Percentiles rank a stretch among this genome's conserved stretches.
Conservation (phyloP, 306 rosid species). For the Psophocarpus tetragonolobus region DNA sequence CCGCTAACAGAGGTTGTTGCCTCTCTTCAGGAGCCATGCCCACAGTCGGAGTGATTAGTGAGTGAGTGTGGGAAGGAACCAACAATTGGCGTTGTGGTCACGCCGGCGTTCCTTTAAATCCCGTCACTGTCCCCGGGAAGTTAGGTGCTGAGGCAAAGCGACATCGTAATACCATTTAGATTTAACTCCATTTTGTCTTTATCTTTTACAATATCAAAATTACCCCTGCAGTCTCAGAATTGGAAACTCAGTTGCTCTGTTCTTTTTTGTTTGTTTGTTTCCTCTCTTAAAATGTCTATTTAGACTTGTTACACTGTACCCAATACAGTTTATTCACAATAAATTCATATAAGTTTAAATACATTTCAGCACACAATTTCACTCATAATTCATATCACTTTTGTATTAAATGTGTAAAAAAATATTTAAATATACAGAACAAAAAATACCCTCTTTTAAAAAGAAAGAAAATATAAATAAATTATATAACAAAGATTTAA, state of each 20-base stretch:
- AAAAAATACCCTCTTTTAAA: too few relatives aligned
- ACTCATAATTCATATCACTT: too few relatives aligned
- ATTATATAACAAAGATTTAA: too few relatives aligned
- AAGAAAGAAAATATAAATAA: too few relatives aligned
- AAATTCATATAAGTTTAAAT: too few relatives aligned
- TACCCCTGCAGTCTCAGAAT: not conserved
- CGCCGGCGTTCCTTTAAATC: not conserved
- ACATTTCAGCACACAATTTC: too few relatives aligned
- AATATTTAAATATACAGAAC: too few relatives aligned
- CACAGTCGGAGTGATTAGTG: not conserved
- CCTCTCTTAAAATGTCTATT: not conserved
- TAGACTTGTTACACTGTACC: too few relatives aligned
- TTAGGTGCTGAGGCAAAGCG: not conserved
- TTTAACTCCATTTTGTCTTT: too few relatives aligned
- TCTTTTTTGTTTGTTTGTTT: not conserved
- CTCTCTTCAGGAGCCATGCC: conserved; percentile 52
- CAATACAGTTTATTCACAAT: too few relatives aligned
- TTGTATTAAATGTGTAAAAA: too few relatives aligned
- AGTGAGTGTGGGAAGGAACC: not conserved
- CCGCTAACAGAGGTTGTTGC: conserved; percentile 53
- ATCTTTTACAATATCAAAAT: too few relatives aligned
- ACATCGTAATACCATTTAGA: not conserved
- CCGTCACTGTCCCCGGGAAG: not conserved
- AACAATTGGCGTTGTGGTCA: not conserved
- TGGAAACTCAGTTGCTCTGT: not conserved